Percentiles rank a stretch among this genome's conserved stretches.
Evolutionary conservation across 306 rosid species (phyloP).

Genomic region (Begonia fuchsioides): DNA sequence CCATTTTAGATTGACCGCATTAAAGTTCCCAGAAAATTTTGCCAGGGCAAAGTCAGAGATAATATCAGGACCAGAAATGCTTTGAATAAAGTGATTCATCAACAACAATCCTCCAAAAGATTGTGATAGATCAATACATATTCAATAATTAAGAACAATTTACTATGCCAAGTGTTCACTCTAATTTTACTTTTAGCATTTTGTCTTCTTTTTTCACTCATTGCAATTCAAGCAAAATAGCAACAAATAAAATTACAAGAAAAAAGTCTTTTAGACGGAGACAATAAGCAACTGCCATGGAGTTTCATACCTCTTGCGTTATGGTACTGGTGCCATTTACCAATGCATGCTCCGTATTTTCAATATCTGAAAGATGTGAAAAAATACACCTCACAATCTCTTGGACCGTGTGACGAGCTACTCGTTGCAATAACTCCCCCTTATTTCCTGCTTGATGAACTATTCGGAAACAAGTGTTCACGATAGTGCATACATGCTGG

Average conservation of each 20-base stretch:
- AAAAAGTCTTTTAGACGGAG: background rate
- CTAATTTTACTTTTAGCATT: background rate
- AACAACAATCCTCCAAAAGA: background rate
- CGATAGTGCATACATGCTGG: slow-evolving; percentile 94
- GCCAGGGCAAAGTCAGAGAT: no score
- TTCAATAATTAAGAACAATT: background rate
- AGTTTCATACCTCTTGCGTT: slow-evolving; percentile 8
- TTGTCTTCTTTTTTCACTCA: no score
- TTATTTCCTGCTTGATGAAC: slow-evolving; percentile 93
- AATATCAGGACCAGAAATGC: no score
- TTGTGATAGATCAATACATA: background rate
- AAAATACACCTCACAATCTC: slow-evolving; percentile 86
- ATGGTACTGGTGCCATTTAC: slow-evolving; percentile 6
- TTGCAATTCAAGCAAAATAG: no score
- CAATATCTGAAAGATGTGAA: slow-evolving; percentile 87
- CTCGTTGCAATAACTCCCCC: slow-evolving; percentile 85
- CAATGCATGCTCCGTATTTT: slow-evolving; percentile 44
- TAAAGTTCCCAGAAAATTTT: no score
- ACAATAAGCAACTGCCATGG: background rate
- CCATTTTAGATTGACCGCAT: no score
- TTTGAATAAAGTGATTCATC: no score
- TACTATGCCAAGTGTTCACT: background rate
- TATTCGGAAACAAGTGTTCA: slow-evolving; percentile 89
- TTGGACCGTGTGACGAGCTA: slow-evolving; percentile 85
- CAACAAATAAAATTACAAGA: background rate